Conservation (phyloP, 805 yeast species). For the Cephaloascus fragrans region DNA sequence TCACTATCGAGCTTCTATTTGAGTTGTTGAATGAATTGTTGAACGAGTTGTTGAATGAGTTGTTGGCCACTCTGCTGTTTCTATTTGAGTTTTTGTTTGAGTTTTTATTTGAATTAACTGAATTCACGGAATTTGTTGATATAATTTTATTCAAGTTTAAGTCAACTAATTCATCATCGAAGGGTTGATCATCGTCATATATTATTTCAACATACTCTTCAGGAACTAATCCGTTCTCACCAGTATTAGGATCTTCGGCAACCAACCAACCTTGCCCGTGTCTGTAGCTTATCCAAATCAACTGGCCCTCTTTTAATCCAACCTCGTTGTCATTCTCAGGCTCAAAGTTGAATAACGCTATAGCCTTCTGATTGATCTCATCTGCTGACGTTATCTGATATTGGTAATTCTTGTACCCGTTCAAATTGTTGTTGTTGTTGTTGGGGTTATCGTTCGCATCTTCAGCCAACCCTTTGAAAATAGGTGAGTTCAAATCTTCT, state of each 20-base stretch:
- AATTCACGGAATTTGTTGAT: too few relatives aligned
- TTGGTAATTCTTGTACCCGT: constrained; percentile 11
- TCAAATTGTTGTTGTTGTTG: too few relatives aligned
- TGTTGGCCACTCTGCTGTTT: too few relatives aligned
- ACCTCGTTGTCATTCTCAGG: constrained; percentile 96
- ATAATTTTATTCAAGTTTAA: too few relatives aligned
- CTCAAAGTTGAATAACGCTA: constrained; percentile 79
- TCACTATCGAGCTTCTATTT: too few relatives aligned
- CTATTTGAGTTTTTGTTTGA: too few relatives aligned
- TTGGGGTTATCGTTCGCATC: background rate
- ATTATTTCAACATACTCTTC: constrained; percentile 76
- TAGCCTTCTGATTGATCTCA: constrained; percentile 47
- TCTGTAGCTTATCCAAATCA: constrained; percentile 75
- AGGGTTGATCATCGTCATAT: constrained; percentile 17
- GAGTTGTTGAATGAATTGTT: constrained; percentile 2
- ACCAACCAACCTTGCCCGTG: constrained; percentile 99
- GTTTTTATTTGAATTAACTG: too few relatives aligned
- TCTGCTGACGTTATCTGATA: constrained; percentile 9
- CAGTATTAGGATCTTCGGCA: constrained; percentile 68
- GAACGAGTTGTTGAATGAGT: constrained; percentile 1
- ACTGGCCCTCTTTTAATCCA: constrained; percentile 67
- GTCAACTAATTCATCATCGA: constrained; percentile 3
- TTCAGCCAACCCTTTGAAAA: background rate
- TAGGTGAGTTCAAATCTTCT: constrained; percentile 12
- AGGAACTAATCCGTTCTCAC: constrained; percentile 88